Evolutionary conservation across 371 early-diverging fungal species (phyloP).

Genomic region (Haplosporangium sp.): DNA sequence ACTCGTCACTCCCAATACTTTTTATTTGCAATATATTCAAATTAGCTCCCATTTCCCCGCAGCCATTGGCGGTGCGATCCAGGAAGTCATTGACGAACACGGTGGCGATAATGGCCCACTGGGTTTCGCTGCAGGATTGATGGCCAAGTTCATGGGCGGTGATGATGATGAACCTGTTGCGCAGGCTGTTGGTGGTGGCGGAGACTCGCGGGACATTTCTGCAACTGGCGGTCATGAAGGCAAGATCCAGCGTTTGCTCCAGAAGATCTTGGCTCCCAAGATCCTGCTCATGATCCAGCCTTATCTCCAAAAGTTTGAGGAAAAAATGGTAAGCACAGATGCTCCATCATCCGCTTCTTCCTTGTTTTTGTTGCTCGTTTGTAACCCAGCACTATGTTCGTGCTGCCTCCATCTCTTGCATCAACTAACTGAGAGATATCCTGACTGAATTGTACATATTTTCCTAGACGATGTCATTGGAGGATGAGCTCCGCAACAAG

Average conservation of each 20-base stretch:
- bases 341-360: neutral
- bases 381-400: too few species aligned
- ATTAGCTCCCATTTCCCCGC: conserved; percentile 20
- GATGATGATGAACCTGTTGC: neutral
- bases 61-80: conserved; percentile 37
- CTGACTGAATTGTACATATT: neutral
- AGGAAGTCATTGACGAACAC: conserved; percentile 34
- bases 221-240: conserved; percentile 21
- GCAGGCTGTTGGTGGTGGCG: neutral
- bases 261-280: conserved; percentile 44
- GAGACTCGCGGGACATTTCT: conserved; percentile 2
- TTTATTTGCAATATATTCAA: too few species aligned
- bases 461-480: conserved; percentile 25
- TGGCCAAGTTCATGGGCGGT: conserved; percentile 26
- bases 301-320: conserved; percentile 43
- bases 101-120: conserved; percentile 23
- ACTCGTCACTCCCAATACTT: too few species aligned
- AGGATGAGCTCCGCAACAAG: conserved; percentile 48
- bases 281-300: conserved; percentile 37
- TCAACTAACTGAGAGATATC: neutral
- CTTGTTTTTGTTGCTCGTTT: neutral
- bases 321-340: conserved; percentile 37
- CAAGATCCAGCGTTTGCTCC: conserved; percentile 31
- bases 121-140: conserved; percentile 45
- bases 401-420: too few species aligned